Evolutionary conservation across 2,329 filamentous ascomycete genomes (phyloP), one percentile per base, ranked within the genome.

Genomic region (Zasmidium angulare): DNA sequence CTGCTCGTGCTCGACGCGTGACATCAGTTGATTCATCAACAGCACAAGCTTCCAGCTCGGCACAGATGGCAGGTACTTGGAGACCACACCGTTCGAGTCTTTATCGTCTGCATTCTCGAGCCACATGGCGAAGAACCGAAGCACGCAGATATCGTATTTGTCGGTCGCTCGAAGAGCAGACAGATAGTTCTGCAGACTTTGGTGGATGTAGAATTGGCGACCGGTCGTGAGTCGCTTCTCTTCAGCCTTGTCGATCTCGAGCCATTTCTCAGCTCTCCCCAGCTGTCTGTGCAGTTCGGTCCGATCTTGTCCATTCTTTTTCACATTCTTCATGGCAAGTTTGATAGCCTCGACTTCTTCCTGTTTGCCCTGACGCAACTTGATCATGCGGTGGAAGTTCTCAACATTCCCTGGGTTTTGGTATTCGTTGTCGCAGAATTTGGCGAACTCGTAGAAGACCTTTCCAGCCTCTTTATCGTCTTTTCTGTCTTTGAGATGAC

Each of bases 11-110:
- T 96, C 86, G 4, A 99, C 79, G 7, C 95, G 87, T n/a, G 96
- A 99, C 4, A 93, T 93, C 29, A 99, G 83, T 74, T 99, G 95
- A 70, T 97, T 99, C 87, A 96, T 96, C 53, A 99, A 79, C 2
- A 89, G 79, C 1, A 92, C 93, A 72, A 99, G 96, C 71, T 99
- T 99, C 61, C 90, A 85, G 59, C 91, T 96, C 1, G 93, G 89
- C 0, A 98, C 93, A 53, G 85, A 81, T 2, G 79, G 76, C 17
- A 99, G 79, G 69, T 92, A 80, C 60, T 84, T 85, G 56, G 79
- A 80, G 20, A 96, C 92, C 1, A 90, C 88, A 50, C 84, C 83
- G 68, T 96, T 98, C 2, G 91, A 91, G 24, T 86, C 81, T 3
- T 86, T 80, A 59, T 89, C 88, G n/a, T 86, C 85, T 0, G 91